Evolutionary conservation across 306 rosid species (phyloP).

Genomic region (Alnus glutinosa): DNA sequence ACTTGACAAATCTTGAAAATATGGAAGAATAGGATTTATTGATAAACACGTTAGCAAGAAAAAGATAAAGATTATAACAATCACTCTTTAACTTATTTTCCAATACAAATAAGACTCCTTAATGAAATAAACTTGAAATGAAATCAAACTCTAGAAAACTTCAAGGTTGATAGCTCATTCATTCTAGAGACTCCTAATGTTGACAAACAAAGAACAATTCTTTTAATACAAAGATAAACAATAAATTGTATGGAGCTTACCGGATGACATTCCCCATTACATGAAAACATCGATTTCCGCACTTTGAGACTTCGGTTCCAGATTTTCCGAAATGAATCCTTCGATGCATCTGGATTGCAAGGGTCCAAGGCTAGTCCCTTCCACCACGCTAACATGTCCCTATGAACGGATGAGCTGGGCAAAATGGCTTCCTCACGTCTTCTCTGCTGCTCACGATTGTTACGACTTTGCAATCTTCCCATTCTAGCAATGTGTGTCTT

Average conservation of each 20-base stretch:
- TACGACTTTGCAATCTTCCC: neutral
- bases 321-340: neutral
- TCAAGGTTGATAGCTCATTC: too few species aligned
- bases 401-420: neutral
- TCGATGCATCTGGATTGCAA: constrained; percentile 9
- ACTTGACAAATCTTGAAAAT: too few species aligned
- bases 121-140: too few species aligned
- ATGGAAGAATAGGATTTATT: too few species aligned
- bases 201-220: too few species aligned
- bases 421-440: neutral
- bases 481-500: neutral
- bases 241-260: constrained; percentile 21
- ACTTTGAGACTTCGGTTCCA: constrained; percentile 11
- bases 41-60: too few species aligned
- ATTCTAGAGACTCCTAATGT: too few species aligned
- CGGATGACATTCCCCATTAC: constrained; percentile 17
- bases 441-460: neutral
- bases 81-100: too few species aligned
- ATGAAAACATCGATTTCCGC: neutral
- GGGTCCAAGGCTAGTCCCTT: constrained; percentile 25
- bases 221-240: neutral
- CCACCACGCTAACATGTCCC: constrained; percentile 22
- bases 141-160: too few species aligned
- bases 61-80: too few species aligned
- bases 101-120: too few species aligned